A percentile compares a stretch with the other conserved stretches of the same genome.
phyloP scores from a whole-genome alignment of 2,329 filamentous ascomycete genomes.

The Curvularia sp. region DNA sequence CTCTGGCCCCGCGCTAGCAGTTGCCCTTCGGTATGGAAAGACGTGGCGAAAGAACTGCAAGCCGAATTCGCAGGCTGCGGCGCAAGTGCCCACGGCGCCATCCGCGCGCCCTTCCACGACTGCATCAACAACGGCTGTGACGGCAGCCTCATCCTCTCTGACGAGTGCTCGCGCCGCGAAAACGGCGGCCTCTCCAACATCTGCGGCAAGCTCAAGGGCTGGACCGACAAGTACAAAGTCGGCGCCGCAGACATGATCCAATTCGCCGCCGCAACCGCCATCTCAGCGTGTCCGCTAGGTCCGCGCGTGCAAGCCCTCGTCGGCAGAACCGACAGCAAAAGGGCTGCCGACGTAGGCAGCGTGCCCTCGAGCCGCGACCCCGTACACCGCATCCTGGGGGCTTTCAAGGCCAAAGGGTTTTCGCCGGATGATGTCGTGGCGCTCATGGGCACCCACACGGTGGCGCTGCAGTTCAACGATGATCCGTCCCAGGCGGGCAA shows the following conservation, averaged over 20 bases:
- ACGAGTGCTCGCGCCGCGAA: constrained; percentile 42
- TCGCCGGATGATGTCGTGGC: constrained; percentile 42
- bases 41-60: constrained; percentile 26
- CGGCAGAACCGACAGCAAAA: constrained; percentile 30
- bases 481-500: constrained; percentile 34
- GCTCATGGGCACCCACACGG: constrained; percentile 44
- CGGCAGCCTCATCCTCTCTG: constrained; percentile 34
- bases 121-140: constrained; percentile 41
- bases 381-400: constrained; percentile 25
- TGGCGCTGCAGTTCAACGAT: constrained; percentile 37
- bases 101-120: constrained; percentile 39
- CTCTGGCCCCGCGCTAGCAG: constrained; percentile 17
- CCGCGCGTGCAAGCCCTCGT: constrained; percentile 31
- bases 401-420: constrained; percentile 42
- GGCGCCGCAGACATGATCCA: constrained; percentile 40
- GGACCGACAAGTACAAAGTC: constrained; percentile 51
- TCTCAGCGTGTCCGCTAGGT: constrained; percentile 34
- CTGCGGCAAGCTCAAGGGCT: constrained; percentile 46
- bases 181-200: constrained; percentile 56
- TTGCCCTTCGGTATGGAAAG: constrained; percentile 34
- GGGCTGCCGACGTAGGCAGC: constrained; percentile 21
- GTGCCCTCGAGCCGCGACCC: constrained; percentile 28
- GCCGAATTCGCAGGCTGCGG: constrained; percentile 29
- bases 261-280: constrained; percentile 36
- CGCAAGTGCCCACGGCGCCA: constrained; percentile 30